phyloP scores from a whole-genome alignment of 192 early-diverging fungal species.

The Podila clonocystis region DNA sequence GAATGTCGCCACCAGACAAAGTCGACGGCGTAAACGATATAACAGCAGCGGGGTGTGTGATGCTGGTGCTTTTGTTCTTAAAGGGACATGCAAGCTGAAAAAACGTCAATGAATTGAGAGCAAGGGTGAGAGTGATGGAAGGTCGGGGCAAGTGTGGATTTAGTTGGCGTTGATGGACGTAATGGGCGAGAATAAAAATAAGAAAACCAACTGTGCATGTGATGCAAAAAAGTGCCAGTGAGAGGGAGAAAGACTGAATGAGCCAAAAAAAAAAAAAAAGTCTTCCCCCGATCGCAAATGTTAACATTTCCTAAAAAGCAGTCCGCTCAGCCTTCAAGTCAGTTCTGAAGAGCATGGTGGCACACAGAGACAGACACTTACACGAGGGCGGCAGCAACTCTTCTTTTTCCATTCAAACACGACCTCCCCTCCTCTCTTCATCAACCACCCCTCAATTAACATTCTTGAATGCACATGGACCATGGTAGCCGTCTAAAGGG shows the following conservation, averaged over 20 bases:
- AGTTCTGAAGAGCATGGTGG: neutral
- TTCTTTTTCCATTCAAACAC: no score
- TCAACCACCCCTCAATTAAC: no score
- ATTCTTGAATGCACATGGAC: no score
- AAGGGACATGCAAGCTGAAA: neutral
- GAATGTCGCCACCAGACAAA: neutral
- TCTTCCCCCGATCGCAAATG: neutral
- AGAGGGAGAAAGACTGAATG: no score
- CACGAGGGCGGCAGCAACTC: no score
- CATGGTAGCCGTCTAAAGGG: no score
- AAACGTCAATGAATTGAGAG: no score
- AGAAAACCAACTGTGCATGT: neutral
- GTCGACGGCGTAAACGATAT: neutral
- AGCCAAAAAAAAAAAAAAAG: neutral
- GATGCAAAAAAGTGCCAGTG: neutral
- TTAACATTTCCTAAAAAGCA: neutral
- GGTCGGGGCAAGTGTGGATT: neutral
- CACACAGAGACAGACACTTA: neutral
- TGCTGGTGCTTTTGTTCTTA: neutral
- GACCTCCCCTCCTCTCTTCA: no score
- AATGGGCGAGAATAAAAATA: neutral
- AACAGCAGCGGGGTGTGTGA: neutral
- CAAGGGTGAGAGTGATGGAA: neutral
- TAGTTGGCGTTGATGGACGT: neutral
- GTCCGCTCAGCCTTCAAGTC: neutral